Percentiles rank a stretch among this genome's conserved stretches.
Conservation (phyloP, 495 filamentous ascomycete species). For the Penicillium antarcticum region DNA sequence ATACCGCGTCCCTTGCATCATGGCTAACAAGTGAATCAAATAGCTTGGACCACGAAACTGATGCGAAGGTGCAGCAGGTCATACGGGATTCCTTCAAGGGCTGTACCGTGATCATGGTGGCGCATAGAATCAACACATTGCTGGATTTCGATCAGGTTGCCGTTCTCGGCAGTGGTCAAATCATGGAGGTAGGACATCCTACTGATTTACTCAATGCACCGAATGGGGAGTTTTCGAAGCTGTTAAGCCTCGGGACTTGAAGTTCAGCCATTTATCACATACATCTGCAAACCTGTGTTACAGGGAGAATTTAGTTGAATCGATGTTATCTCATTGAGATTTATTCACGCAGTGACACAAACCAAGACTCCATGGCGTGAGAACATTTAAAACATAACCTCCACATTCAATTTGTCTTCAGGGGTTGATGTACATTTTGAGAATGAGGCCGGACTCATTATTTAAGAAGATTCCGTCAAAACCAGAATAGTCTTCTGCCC, state of each 20-base stretch:
- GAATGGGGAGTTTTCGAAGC: conserved; percentile 1
- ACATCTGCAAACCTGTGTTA: no score
- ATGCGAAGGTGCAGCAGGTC: conserved; percentile 80
- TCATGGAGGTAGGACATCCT: conserved; percentile 52
- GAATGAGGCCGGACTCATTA: no score
- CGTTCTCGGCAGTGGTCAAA: conserved; percentile 70
- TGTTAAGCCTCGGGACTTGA: conserved; percentile 6
- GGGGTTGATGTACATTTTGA: no score
- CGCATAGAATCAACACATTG: conserved; percentile 80
- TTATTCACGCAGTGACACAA: no score
- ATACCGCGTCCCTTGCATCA: neutral
- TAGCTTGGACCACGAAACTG: conserved; percentile 82
- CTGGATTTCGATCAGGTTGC: conserved; percentile 87
- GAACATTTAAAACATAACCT: no score
- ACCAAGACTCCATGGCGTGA: no score
- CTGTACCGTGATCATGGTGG: conserved; percentile 83
- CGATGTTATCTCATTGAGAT: no score
- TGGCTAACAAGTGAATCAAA: conserved; percentile 70
- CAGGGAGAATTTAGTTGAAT: no score
- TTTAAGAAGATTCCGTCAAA: no score
- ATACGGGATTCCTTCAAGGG: conserved; percentile 65
- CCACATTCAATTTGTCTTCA: no score
- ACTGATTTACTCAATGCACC: conserved; percentile 3
- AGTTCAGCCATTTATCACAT: neutral
- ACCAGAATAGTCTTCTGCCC: no score